A percentile compares a stretch with the other conserved stretches of the same genome.
phyloP scores from a whole-genome alignment of 2,329 filamentous ascomycete genomes.

The Colletotrichum sansevieriae region DNA sequence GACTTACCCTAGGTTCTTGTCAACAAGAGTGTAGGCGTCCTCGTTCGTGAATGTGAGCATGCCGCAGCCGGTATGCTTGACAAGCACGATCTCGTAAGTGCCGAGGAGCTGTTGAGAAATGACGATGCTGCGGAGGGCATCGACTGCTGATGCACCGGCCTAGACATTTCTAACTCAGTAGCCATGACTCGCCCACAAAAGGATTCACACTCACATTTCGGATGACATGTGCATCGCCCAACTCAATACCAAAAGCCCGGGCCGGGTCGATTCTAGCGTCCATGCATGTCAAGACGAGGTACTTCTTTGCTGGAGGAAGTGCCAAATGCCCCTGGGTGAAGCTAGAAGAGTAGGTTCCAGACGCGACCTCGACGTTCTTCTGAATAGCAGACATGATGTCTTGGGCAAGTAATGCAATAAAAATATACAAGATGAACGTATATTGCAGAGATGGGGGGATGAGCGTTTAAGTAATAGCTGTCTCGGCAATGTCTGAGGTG shows the following conservation, averaged over 20 bases:
- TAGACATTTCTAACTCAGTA: constrained; percentile 36
- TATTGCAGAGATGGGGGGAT: not conserved
- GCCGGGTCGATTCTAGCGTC: constrained; percentile 80
- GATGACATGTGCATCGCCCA: constrained; percentile 84
- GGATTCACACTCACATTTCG: constrained; percentile 65
- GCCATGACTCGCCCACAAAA: not conserved
- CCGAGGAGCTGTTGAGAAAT: constrained; percentile 85
- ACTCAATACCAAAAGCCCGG: constrained; percentile 75
- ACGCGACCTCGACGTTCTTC: constrained; percentile 40
- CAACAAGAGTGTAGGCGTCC: constrained; percentile 64
- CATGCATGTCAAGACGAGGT: constrained; percentile 80
- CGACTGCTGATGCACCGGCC: constrained; percentile 74
- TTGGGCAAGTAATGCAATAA: not conserved
- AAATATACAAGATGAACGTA: not conserved
- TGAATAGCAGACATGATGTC: constrained; percentile 36
- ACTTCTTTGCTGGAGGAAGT: constrained; percentile 78
- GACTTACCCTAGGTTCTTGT: constrained; percentile 65
- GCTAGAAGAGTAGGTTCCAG: constrained; percentile 31
- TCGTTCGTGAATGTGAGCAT: constrained; percentile 78
- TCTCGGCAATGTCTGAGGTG: constrained; percentile 12
- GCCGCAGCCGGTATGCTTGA: constrained; percentile 82
- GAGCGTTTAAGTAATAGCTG: not conserved
- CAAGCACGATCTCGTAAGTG: constrained; percentile 79
- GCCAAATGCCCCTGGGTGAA: constrained; percentile 77
- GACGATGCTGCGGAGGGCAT: constrained; percentile 80